These are phyloP conservation scores for Paulownia fortunei DNA, from an alignment of 257 asterid species.

Conservation along the genomic window DNA sequence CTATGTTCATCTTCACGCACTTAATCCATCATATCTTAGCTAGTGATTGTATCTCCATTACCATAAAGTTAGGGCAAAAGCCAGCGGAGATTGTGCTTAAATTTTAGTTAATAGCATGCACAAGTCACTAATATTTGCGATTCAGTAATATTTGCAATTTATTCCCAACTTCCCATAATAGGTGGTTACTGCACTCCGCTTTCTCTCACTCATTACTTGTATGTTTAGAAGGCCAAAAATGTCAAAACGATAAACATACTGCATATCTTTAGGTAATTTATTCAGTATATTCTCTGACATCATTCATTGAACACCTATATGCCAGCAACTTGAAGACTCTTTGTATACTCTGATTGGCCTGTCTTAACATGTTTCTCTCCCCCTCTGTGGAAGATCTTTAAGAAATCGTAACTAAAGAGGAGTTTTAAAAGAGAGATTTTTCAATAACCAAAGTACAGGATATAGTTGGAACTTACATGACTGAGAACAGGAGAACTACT, in stretches of 20 bases:
- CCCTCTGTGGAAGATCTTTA: background rate
- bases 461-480: slow-evolving; percentile 61
- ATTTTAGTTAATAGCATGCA: background rate
- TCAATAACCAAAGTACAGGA: slow-evolving; percentile 17
- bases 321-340: background rate
- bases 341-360: background rate
- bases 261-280: too few relatives aligned
- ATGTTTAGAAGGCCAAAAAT: too few relatives aligned
- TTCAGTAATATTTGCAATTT: too few relatives aligned
- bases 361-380: background rate
- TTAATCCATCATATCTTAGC: background rate
- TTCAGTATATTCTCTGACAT: too few relatives aligned
- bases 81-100: background rate
- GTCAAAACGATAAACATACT: too few relatives aligned
- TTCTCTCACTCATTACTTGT: background rate
- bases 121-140: background rate
- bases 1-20: background rate
- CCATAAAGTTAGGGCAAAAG: background rate
- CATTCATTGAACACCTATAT: background rate
- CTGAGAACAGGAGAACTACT: slow-evolving; percentile 80
- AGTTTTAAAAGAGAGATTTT: background rate
- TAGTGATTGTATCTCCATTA: background rate
- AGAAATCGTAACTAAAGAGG: background rate
- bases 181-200: background rate
- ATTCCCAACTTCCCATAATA: background rate